A percentile compares a stretch with the other conserved stretches of the same genome.
These are phyloP conservation scores for Wickerhamomyces sp. DNA, from an alignment of 1,139 yeast species.

Conservation along the genomic window DNA sequence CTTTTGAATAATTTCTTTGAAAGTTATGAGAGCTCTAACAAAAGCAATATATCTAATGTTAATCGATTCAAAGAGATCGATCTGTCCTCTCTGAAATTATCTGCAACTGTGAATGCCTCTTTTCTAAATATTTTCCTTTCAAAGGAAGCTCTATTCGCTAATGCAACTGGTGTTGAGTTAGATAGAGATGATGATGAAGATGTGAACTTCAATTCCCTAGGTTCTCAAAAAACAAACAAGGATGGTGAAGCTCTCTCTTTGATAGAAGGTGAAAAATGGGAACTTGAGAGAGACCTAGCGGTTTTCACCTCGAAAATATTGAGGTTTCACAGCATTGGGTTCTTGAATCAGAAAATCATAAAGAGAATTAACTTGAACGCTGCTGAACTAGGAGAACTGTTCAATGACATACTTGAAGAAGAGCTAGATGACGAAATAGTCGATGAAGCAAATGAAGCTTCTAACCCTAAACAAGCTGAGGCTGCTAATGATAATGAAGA, in stretches of 20 bases:
- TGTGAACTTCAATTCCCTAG: constrained; percentile 44
- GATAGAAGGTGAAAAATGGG: constrained; percentile 25
- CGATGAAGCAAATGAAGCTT: constrained; percentile 1
- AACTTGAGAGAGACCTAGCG: constrained; percentile 44
- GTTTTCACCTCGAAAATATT: constrained; percentile 47
- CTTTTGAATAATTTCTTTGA: constrained; percentile 15
- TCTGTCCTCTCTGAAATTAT: constrained; percentile 26
- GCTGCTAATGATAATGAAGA: constrained; percentile 4
- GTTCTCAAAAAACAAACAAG: constrained; percentile 22
- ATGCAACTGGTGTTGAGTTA: constrained; percentile 33
- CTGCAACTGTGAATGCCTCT: constrained; percentile 13
- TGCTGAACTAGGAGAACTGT: constrained; percentile 41
- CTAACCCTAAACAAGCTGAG: background rate
- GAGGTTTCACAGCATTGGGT: constrained; percentile 38
- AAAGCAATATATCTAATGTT: constrained; percentile 25
- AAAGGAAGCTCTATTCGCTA: constrained; percentile 31
- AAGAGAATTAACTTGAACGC: constrained; percentile 46
- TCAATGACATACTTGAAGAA: constrained; percentile 26
- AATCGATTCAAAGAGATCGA: constrained; percentile 28
- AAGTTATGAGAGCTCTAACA: constrained; percentile 17
- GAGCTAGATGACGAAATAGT: constrained; percentile 2
- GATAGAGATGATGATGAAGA: constrained; percentile 57
- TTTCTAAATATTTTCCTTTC: constrained; percentile 25
- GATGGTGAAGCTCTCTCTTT: constrained; percentile 27
- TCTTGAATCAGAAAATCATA: constrained; percentile 30